Conservation (phyloP, 2,329 filamentous ascomycete species). For the Gnomoniopsis sp. region DNA sequence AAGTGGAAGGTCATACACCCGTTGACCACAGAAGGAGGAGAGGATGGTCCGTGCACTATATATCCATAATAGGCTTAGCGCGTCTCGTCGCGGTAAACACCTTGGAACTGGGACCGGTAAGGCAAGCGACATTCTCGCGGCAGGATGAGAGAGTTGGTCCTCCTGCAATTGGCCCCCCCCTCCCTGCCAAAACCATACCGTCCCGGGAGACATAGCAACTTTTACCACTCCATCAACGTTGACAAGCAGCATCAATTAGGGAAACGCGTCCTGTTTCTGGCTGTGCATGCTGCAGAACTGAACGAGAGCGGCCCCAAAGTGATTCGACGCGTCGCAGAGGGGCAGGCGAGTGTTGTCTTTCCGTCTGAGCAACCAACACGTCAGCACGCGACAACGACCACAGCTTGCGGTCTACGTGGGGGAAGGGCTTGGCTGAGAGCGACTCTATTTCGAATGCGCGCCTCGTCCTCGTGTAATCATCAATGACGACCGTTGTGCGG, state of each 20-base stretch:
- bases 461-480: conserved; percentile 32
- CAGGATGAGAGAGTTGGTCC: conserved; percentile 1
- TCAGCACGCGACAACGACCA: conserved; percentile 5
- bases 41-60: background rate
- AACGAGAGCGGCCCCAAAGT: background rate
- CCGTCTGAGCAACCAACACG: background rate
- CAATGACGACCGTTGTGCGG: conserved; percentile 69
- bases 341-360: conserved; percentile 6
- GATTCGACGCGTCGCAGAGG: conserved; percentile 17
- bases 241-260: conserved; percentile 16
- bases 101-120: background rate
- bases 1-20: background rate
- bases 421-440: background rate
- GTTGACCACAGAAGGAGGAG: background rate
- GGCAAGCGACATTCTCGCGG: conserved; percentile 10
- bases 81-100: conserved; percentile 13
- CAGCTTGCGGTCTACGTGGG: background rate
- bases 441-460: conserved; percentile 9
- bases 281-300: conserved; percentile 1
- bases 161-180: background rate
- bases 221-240: background rate
- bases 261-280: conserved; percentile 11
- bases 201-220: conserved; percentile 2
- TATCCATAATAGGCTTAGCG: conserved; percentile 10
- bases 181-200: background rate